Base-by-base conservation (phyloP, 257 asterid species). In the Rehmannia glutinosa region DNA sequence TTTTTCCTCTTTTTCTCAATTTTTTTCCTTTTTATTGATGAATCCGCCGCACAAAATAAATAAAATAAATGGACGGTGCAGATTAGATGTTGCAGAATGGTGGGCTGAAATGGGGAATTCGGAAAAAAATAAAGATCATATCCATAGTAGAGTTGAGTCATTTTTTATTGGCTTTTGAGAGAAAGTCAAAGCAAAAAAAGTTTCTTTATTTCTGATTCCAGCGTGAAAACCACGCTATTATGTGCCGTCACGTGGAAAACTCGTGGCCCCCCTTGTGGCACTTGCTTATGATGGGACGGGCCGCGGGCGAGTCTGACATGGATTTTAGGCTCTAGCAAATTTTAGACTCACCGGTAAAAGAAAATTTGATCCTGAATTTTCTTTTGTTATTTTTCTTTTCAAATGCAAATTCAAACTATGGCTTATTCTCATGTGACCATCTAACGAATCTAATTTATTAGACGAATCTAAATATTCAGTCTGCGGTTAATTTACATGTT, bases 201-300 rank as follows among this genome's bases (percentile, higher is more conserved):
- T 5, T 30, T 7, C 3, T 16, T n/a, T 10, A 3, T 45, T 64
- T 27, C 12, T 62, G 28, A 68, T 54, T 41, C 66, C 47, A 25
- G 73, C 73, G 73, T 68, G 46, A 68, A 55, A 54, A 68, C 66
- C 57, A 68, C 73, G 73, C 73, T 2, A 54, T 56, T 30, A 27
- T 16, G 13, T 67, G 17, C 16, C 21, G 9, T 49, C 72, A 25
- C 63, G 63, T 24, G 63, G 52, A 51, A 66, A 35, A 51, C 42
- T 21, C 57, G 69, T 62, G 56, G 20, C 25, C 13, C 41, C 20
- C n/a, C n/a, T n/a, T n/a, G n/a, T n/a, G n/a, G n/a, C n/a, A n/a
- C n/a, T n/a, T n/a, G n/a, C n/a, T n/a, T n/a, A n/a, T n/a, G n/a
- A n/a, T n/a, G n/a, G n/a, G n/a, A n/a, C n/a, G n/a, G n/a, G n/a